These are phyloP conservation scores for Globisporangium iwayamae DNA, from an alignment of 352 stramenopile species.

Conservation along the genomic window DNA sequence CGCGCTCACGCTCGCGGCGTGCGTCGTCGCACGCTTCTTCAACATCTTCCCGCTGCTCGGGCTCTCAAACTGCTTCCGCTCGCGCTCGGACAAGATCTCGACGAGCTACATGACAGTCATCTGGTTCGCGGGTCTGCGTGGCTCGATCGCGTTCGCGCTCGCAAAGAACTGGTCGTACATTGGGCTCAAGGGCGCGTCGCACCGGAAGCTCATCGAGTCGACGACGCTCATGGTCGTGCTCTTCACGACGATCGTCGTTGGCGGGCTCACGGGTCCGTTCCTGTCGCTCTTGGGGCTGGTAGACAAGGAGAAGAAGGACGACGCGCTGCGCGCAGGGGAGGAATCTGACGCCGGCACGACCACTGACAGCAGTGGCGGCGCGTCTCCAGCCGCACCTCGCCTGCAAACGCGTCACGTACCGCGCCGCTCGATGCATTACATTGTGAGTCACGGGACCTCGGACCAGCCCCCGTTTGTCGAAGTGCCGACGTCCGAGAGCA, in stretches of 20 bases:
- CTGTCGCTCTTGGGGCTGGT: slow-evolving; percentile 47
- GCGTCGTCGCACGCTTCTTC: slow-evolving; percentile 63
- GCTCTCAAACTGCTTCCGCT: slow-evolving; percentile 68
- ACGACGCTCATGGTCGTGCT: slow-evolving; percentile 87
- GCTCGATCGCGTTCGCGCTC: slow-evolving; percentile 92
- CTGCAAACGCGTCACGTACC: slow-evolving; percentile 26
- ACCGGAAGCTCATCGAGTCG: slow-evolving; percentile 80
- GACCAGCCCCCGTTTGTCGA: slow-evolving; percentile 17
- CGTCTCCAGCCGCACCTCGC: slow-evolving; percentile 23
- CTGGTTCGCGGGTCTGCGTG: slow-evolving; percentile 91
- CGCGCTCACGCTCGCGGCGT: slow-evolving; percentile 64
- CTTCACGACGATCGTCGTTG: slow-evolving; percentile 82
- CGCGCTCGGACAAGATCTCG: slow-evolving; percentile 50
- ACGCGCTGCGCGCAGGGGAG: slow-evolving; percentile 16
- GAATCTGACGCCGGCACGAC: slow-evolving; percentile 33
- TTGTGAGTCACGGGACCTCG: slow-evolving; percentile 34
- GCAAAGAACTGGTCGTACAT: slow-evolving; percentile 85
- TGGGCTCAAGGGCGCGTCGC: slow-evolving; percentile 55
- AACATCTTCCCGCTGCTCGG: slow-evolving; percentile 78
- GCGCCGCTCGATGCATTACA: slow-evolving; percentile 51
- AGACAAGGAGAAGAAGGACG: slow-evolving; percentile 30
- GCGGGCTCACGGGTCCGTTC: slow-evolving; percentile 70
- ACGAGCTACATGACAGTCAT: slow-evolving; percentile 82
- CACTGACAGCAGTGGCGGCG: slow-evolving; percentile 24
- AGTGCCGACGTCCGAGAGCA: slow-evolving; percentile 24